Conservation (phyloP, 768 basidiomycete species). For the Mycena olivaceomarginata region DNA sequence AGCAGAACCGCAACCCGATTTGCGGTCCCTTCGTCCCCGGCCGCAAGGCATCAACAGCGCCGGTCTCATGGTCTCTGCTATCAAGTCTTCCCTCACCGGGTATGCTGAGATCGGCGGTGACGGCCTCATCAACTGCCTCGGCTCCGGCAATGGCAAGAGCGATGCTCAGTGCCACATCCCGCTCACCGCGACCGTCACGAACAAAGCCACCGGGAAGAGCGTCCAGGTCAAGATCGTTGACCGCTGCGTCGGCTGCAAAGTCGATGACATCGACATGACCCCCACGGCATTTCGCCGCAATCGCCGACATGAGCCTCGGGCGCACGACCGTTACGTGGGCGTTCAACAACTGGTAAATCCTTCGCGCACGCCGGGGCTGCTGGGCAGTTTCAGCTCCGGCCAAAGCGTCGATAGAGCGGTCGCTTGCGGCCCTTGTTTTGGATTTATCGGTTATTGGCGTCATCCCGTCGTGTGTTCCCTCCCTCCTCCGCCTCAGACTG, state of each 20-base stretch:
- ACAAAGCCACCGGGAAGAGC: conserved; percentile 51
- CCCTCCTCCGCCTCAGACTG: conserved; percentile 33
- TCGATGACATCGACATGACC: conserved; percentile 55
- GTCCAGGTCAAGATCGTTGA: conserved; percentile 67
- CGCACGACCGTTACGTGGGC: conserved; percentile 61
- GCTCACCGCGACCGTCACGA: conserved; percentile 49
- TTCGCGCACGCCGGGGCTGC: conserved; percentile 23
- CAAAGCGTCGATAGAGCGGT: conserved; percentile 9
- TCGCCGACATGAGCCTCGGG: conserved; percentile 51
- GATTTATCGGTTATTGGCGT: conserved; percentile 24
- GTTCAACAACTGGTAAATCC: conserved; percentile 51
- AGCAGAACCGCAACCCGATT: conserved; percentile 54
- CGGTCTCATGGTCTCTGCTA: conserved; percentile 48
- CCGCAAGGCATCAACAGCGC: conserved; percentile 43
- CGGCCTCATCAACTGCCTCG: conserved; percentile 47
- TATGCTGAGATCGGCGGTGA: conserved; percentile 53
- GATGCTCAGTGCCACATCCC: conserved; percentile 42
- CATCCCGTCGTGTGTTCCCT: conserved; percentile 33
- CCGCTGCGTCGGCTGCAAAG: conserved; percentile 67
- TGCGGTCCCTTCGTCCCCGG: conserved; percentile 55
- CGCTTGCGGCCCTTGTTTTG: conserved; percentile 16
- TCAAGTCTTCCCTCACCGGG: conserved; percentile 41
- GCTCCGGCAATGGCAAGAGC: conserved; percentile 7
- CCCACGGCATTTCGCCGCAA: conserved; percentile 52
- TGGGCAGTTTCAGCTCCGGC: conserved; percentile 15